Evolutionary conservation across 257 asterid genomes (phyloP).

Genomic region (Gentiana straminea): DNA sequence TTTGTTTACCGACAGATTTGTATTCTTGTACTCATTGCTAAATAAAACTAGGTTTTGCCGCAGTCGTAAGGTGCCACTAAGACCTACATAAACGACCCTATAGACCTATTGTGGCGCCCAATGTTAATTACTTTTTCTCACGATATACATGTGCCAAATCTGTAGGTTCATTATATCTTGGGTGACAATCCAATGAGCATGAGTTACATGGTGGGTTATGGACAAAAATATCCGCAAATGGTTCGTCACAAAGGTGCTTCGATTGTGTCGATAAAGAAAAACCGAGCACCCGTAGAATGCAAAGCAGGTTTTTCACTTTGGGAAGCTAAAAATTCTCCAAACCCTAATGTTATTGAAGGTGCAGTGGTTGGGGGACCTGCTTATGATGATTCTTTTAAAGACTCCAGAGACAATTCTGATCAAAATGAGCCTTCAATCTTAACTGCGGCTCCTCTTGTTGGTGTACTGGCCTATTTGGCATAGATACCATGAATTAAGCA

Average conservation of each 20-base stretch:
- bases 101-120: too few relatives aligned
- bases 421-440: constrained; percentile 49
- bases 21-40: background rate
- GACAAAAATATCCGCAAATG: constrained; percentile 34
- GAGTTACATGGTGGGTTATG: constrained; percentile 67
- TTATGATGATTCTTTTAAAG: constrained; percentile 26
- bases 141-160: background rate
- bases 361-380: constrained; percentile 67
- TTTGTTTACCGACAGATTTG: constrained; percentile 41
- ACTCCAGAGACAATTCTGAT: constrained; percentile 28
- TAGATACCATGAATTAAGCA: too few relatives aligned
- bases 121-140: background rate
- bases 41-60: too few relatives aligned
- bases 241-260: constrained; percentile 69
- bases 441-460: constrained; percentile 52
- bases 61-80: too few relatives aligned
- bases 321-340: constrained; percentile 28
- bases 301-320: constrained; percentile 34
- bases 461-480: constrained; percentile 47
- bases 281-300: constrained; percentile 26
- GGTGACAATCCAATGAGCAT: constrained; percentile 38
- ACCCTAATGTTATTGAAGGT: constrained; percentile 55
- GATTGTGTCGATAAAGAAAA: constrained; percentile 36
- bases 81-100: too few relatives aligned
- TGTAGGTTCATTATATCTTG: constrained; percentile 49